These are phyloP conservation scores for Chaetomium globosum DNA, from an alignment of 2,329 filamentous ascomycete genomes.

Conservation along the genomic window DNA sequence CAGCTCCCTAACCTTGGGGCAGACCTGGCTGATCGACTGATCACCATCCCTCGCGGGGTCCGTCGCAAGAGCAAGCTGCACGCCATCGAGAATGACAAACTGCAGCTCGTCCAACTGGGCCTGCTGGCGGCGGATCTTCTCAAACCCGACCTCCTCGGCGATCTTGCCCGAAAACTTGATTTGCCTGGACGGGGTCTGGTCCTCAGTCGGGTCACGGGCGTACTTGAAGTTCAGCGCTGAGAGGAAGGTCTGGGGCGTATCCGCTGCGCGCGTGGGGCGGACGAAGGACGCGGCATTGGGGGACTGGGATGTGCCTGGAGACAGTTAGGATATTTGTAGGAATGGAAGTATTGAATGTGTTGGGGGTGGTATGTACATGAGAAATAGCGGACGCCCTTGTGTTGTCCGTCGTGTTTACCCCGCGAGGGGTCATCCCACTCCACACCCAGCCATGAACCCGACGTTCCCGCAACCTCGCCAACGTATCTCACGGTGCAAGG, in stretches of 20 bases:
- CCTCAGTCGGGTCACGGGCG: conserved; percentile 57
- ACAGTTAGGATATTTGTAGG: conserved; percentile 4
- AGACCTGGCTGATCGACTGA: conserved; percentile 53
- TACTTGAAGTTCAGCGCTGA: conserved; percentile 84
- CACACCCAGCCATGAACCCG: conserved; percentile 84
- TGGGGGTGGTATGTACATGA: conserved; percentile 67
- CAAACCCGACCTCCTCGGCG: conserved; percentile 91
- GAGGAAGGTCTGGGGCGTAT: conserved; percentile 72
- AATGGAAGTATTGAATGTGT: background rate
- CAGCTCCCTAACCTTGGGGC: conserved; percentile 72
- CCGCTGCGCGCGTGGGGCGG: conserved; percentile 70
- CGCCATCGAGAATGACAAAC: conserved; percentile 79
- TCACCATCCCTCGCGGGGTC: conserved; percentile 38
- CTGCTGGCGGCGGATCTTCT: conserved; percentile 82
- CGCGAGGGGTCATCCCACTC: conserved; percentile 90
- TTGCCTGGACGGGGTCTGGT: conserved; percentile 46
- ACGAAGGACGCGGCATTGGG: conserved; percentile 83
- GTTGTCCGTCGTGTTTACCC: conserved; percentile 87
- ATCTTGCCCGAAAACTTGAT: conserved; percentile 78
- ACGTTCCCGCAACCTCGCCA: conserved; percentile 74
- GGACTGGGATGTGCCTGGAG: conserved; percentile 60
- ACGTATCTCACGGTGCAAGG: conserved; percentile 84
- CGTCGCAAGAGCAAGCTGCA: conserved; percentile 55
- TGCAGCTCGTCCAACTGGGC: conserved; percentile 76
- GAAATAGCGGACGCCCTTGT: conserved; percentile 80